These are phyloP conservation scores for Hypoxylon sp. DNA, from an alignment of 2,329 filamentous ascomycete genomes.

Conservation along the genomic window DNA sequence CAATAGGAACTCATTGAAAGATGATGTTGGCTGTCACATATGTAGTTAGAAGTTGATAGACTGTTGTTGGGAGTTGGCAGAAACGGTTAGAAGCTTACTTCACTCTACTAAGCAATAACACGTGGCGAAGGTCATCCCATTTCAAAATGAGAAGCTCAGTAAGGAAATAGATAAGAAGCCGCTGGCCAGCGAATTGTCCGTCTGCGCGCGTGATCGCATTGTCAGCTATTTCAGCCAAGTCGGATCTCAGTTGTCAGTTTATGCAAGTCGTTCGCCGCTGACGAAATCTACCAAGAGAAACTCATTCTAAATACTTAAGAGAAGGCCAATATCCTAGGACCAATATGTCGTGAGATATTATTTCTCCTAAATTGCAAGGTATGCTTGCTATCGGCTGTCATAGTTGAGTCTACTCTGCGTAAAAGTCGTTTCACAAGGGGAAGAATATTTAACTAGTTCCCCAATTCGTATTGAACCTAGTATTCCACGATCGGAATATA, in stretches of 20 bases:
- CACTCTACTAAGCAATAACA: background rate
- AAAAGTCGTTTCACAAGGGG: background rate
- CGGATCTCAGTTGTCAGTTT: background rate
- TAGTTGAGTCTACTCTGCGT: background rate
- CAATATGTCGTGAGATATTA: background rate
- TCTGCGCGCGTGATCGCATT: background rate
- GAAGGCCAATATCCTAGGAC: background rate
- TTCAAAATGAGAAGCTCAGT: background rate
- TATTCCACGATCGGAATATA: background rate
- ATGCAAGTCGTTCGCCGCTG: background rate
- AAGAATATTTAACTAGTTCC: background rate
- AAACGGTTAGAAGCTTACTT: background rate
- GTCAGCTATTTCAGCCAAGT: background rate
- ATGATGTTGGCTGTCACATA: background rate
- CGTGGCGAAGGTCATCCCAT: background rate
- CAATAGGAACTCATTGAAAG: background rate
- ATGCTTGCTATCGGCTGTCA: background rate
- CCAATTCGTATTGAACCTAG: background rate
- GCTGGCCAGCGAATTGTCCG: background rate
- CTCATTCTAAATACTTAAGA: background rate
- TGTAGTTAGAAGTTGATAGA: slow-evolving; percentile 1
- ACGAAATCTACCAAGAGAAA: background rate
- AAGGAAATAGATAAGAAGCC: background rate
- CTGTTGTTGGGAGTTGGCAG: background rate
- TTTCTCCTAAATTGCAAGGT: background rate